phyloP scores from a whole-genome alignment of 2,329 filamentous ascomycete genomes.

The Nemania sp. region DNA sequence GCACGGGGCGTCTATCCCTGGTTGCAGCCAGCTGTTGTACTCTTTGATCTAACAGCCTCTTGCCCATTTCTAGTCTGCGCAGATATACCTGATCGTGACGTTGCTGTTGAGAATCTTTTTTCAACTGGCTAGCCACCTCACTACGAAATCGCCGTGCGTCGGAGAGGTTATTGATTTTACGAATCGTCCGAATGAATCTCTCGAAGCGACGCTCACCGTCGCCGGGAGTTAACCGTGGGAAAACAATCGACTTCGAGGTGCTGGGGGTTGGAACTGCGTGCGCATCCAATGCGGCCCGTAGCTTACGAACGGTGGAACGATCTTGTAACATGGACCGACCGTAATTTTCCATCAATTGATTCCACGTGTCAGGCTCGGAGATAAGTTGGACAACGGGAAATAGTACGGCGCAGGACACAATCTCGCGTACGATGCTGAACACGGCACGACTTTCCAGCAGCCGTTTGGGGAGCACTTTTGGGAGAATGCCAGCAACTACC shows the following conservation, averaged over 20 bases:
- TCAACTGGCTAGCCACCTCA: conserved; percentile 88
- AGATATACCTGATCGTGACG: conserved; percentile 85
- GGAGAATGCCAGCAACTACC: conserved; percentile 72
- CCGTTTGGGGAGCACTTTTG: conserved; percentile 71
- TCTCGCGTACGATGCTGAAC: conserved; percentile 78
- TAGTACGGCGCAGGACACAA: conserved; percentile 90
- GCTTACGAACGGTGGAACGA: conserved; percentile 88
- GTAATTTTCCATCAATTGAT: conserved; percentile 90
- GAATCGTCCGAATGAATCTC: conserved; percentile 85
- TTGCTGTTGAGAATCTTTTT: conserved; percentile 77
- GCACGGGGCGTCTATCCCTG: conserved; percentile 51
- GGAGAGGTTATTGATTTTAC: conserved; percentile 86
- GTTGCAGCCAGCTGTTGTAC: conserved; percentile 78
- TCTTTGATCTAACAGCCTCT: conserved; percentile 85
- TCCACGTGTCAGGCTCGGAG: conserved; percentile 95
- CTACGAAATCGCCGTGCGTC: conserved; percentile 91
- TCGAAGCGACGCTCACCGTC: conserved; percentile 94
- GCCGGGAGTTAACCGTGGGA: conserved; percentile 77
- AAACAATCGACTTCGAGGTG: conserved; percentile 64
- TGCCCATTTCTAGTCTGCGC: conserved; percentile 87
- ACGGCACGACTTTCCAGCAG: conserved; percentile 82
- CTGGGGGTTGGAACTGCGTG: conserved; percentile 83
- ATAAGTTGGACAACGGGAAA: conserved; percentile 78
- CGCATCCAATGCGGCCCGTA: conserved; percentile 89
- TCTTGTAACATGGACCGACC: conserved; percentile 89